These are phyloP conservation scores for Neurospora discreta DNA, from an alignment of 495 filamentous ascomycete species.

Conservation along the genomic window DNA sequence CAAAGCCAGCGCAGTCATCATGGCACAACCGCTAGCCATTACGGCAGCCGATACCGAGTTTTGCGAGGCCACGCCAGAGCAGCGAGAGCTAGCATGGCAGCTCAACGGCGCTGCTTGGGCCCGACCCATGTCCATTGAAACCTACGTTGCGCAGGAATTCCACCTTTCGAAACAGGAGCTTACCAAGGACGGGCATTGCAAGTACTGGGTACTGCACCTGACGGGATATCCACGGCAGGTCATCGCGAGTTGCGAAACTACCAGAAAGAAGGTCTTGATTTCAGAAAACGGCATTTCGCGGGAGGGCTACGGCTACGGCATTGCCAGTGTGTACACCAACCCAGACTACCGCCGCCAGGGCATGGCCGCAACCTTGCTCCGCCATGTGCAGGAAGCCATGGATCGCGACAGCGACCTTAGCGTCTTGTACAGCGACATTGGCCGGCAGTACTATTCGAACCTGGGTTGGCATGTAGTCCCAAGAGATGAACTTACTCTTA, in stretches of 20 bases:
- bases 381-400: slow-evolving; percentile 31
- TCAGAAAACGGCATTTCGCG: slow-evolving; percentile 29
- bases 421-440: slow-evolving; percentile 82
- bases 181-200: slow-evolving; percentile 47
- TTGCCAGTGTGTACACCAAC: slow-evolving; percentile 75
- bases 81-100: slow-evolving; percentile 11
- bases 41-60: slow-evolving; percentile 11
- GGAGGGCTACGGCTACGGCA: slow-evolving; percentile 57
- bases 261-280: slow-evolving; percentile 58
- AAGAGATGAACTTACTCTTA: slow-evolving; percentile 60
- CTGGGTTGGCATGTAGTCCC: slow-evolving; percentile 66
- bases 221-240: slow-evolving; percentile 32
- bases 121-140: slow-evolving; percentile 25
- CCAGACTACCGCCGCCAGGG: slow-evolving; percentile 57
- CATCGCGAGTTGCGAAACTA: slow-evolving; percentile 70
- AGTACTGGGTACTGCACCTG: slow-evolving; percentile 60
- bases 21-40: slow-evolving; percentile 13
- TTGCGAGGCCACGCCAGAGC: slow-evolving; percentile 13
- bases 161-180: slow-evolving; percentile 45
- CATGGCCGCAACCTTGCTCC: slow-evolving; percentile 55
- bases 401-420: slow-evolving; percentile 45
- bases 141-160: slow-evolving; percentile 57
- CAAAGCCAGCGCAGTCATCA: slow-evolving; percentile 2
- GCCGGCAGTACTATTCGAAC: slow-evolving; percentile 69
- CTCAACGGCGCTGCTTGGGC: slow-evolving; percentile 12